A percentile compares a stretch with the other conserved stretches of the same genome.
Conservation (phyloP, 2,329 filamentous ascomycete genomes). For the Phyllosticta citrichinensis region DNA sequence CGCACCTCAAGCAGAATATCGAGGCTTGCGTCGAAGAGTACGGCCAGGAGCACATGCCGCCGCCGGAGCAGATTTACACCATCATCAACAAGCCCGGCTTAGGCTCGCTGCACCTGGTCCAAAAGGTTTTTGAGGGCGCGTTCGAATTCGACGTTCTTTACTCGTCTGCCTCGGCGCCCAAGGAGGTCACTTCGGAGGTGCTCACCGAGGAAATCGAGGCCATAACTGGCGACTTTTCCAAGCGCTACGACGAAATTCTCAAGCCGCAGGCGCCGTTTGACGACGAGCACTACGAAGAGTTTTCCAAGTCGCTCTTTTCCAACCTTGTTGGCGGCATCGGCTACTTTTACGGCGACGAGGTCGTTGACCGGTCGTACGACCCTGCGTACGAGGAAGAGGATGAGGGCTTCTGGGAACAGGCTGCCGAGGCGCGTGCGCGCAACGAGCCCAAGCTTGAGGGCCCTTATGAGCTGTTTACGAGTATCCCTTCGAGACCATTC, state of each 20-base stretch:
- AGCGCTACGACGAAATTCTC: conserved; percentile 65
- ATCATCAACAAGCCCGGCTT: conserved; percentile 56
- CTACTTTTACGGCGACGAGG: conserved; percentile 81
- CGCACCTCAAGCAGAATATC: conserved; percentile 53
- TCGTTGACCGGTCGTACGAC: conserved; percentile 87
- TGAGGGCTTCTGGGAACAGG: conserved; percentile 91
- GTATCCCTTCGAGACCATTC: conserved; percentile 85
- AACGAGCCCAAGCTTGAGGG: conserved; percentile 63
- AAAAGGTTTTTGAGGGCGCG: conserved; percentile 80
- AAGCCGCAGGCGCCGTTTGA: conserved; percentile 67
- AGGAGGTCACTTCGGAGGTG: conserved; percentile 47
- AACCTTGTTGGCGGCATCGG: conserved; percentile 91
- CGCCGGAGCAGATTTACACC: conserved; percentile 77
- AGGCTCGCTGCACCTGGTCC: conserved; percentile 78
- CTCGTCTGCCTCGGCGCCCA: conserved; percentile 60
- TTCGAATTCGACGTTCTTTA: conserved; percentile 93
- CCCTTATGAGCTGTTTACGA: conserved; percentile 81
- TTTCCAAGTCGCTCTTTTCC: conserved; percentile 84
- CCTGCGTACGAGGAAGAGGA: conserved; percentile 89
- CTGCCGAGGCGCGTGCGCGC: conserved; percentile 65
- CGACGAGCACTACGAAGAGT: conserved; percentile 60
- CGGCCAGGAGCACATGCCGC: conserved; percentile 58
- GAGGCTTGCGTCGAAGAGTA: conserved; percentile 50
- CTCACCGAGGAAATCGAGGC: conserved; percentile 60
- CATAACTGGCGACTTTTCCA: conserved; percentile 57